These are phyloP conservation scores for Kokia cookei DNA, from an alignment of 441 rosid species.

Conservation along the genomic window DNA sequence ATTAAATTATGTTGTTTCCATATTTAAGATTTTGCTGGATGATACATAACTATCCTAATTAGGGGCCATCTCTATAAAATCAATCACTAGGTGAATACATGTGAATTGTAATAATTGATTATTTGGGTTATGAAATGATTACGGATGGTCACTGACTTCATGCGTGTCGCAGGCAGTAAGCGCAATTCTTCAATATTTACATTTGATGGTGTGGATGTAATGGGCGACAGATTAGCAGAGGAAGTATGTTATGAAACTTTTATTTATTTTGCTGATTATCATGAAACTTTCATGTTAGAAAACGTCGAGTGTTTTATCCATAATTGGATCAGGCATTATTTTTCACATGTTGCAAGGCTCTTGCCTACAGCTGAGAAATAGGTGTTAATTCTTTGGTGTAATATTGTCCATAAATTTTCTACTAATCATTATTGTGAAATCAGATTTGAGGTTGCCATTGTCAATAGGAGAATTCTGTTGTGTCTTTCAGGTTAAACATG, in stretches of 20 bases:
- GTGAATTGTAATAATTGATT: not conserved
- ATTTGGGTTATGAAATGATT: slow-evolving; percentile 2
- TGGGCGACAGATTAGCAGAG: slow-evolving; percentile 89
- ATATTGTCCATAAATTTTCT: not conserved
- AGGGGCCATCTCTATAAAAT: not conserved
- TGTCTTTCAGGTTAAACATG: slow-evolving; percentile 60
- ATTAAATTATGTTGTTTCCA: not conserved
- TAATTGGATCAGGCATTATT: not conserved
- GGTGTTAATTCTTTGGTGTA: not conserved
- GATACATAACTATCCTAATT: not conserved
- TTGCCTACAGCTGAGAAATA: not conserved
- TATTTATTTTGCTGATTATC: not conserved
- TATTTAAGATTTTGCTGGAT: not conserved
- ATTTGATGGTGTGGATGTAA: slow-evolving; percentile 81
- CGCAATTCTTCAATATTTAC: slow-evolving; percentile 49
- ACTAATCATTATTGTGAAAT: not conserved
- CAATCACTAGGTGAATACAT: not conserved
- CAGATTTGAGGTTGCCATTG: slow-evolving; percentile 8
- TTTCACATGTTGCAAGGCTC: not conserved
- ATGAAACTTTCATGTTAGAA: not conserved
- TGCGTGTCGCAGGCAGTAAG: slow-evolving; percentile 60
- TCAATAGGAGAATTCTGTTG: slow-evolving; percentile 1
- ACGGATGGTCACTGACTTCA: slow-evolving; percentile 6
- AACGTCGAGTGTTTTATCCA: not conserved
- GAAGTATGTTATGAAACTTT: slow-evolving; percentile 44